phyloP scores from a whole-genome alignment of 176 grass and related monocot genomes.

The Typha latifolia region DNA sequence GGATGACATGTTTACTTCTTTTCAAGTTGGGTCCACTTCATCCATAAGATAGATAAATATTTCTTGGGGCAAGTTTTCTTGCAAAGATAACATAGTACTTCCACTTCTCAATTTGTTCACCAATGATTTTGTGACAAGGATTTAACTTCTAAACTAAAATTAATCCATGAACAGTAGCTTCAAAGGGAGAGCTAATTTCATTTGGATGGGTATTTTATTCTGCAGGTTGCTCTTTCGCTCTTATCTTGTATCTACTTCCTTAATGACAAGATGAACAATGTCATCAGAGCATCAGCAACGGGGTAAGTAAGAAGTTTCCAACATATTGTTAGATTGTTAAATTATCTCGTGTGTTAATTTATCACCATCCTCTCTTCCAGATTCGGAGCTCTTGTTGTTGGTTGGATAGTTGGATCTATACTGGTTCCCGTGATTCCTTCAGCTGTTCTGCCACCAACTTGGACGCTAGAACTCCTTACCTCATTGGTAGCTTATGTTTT shows the following conservation, averaged over 20 bases:
- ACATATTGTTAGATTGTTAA: constrained; percentile 3
- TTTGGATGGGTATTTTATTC: constrained; percentile 9
- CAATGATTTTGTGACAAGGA: too few relatives aligned
- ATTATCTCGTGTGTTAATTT: constrained; percentile 13
- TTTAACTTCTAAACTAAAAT: too few relatives aligned
- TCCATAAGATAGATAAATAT: not conserved
- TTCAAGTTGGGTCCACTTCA: not conserved
- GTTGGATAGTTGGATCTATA: constrained; percentile 68
- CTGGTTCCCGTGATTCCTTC: constrained; percentile 72
- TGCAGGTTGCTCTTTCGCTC: constrained; percentile 81
- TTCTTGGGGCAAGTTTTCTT: not conserved
- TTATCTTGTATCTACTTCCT: constrained; percentile 91
- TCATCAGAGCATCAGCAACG: constrained; percentile 55
- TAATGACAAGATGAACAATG: constrained; percentile 96
- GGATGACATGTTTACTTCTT: not conserved
- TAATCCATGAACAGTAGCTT: not conserved
- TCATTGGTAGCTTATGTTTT: constrained; percentile 80
- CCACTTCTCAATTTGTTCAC: not conserved
- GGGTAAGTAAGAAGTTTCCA: constrained; percentile 40
- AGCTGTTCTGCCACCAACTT: constrained; percentile 64
- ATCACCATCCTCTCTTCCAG: constrained; percentile 31
- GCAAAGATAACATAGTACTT: not conserved
- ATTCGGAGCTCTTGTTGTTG: constrained; percentile 73
- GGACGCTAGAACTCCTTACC: constrained; percentile 93
- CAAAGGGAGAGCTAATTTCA: not conserved